A percentile compares a stretch with the other conserved stretches of the same genome.
Evolutionary conservation across 768 basidiomycete species (phyloP).

Genomic region (Lyophyllum atratum): DNA sequence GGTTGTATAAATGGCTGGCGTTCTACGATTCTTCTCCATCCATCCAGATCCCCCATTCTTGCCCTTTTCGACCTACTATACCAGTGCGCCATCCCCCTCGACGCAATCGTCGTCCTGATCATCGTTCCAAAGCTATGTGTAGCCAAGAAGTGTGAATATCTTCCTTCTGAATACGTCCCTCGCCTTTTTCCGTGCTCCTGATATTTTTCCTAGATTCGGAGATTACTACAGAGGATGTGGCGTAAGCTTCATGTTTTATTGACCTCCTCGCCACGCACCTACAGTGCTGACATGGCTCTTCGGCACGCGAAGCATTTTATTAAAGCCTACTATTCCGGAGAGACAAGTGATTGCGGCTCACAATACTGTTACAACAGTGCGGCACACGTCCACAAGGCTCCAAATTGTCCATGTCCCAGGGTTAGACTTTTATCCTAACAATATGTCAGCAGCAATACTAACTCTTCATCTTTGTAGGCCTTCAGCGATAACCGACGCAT

Average conservation of each 20-base stretch:
- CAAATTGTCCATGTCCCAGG: slow-evolving; percentile 55
- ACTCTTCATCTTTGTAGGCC: slow-evolving; percentile 25
- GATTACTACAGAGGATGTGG: slow-evolving; percentile 46
- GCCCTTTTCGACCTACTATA: slow-evolving; percentile 1
- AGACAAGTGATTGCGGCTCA: slow-evolving; percentile 54
- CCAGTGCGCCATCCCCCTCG: slow-evolving; percentile 1
- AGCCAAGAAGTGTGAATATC: slow-evolving; percentile 54
- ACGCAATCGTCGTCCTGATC: slow-evolving; percentile 2
- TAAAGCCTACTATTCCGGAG: slow-evolving; percentile 61
- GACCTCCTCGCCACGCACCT: slow-evolving; percentile 4
- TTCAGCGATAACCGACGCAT: slow-evolving; percentile 54
- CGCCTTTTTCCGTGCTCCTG: slow-evolving; percentile 5
- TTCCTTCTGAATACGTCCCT: background rate
- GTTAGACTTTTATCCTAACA: slow-evolving; percentile 20
- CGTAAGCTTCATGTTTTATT: slow-evolving; percentile 28
- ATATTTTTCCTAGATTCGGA: slow-evolving; percentile 33
- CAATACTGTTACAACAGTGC: slow-evolving; percentile 53
- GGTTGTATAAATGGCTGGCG: slow-evolving; percentile 21
- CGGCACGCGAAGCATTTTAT: slow-evolving; percentile 57
- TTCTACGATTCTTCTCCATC: slow-evolving; percentile 22
- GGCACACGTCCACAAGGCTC: slow-evolving; percentile 62
- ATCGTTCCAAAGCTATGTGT: slow-evolving; percentile 43
- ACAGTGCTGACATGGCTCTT: slow-evolving; percentile 2
- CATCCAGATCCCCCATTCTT: slow-evolving; percentile 12
- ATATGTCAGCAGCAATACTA: background rate